Base-by-base conservation (phyloP, 306 rosid genomes). In the Adenanthera pavonina region DNA sequence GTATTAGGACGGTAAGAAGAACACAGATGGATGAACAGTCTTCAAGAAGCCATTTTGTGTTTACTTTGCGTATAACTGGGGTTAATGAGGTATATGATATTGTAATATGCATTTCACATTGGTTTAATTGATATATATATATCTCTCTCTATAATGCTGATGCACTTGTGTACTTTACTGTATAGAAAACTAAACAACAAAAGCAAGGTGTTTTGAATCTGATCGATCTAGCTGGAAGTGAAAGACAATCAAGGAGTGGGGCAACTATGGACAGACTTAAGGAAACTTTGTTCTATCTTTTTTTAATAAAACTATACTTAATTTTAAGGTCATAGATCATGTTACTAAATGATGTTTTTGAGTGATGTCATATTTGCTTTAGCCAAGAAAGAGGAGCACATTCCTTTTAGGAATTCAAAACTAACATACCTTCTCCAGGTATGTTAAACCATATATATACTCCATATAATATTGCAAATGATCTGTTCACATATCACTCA, bases 21-120 rank as follows among this genome's bases (percentile, higher is more conserved):
- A 95, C 99, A 12, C 93, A 92, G 61, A 95, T 95, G 99, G 93
- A 95, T 67, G 99, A 95, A 73, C 98, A 95, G 47, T 95, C 99
- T 47, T 95, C 99, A 5, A 93, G 98, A 86, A 95, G 99, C 78
- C 98, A 95, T 80, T 85, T 95, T 51, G 99, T 95, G 79, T 93
- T 95, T 82, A 93, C 96, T 62, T 78, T 95, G 90, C 98, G 98
- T 34, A 95, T 95, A 71, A 82, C 89, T 73, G 97, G 99, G 38
- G 84, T 86, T 66, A 93, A 95, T 77, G 93, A 93, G 98, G 99
- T 87, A 89, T 81, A 76, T 71, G 11, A 19, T 74, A 38, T 74
- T 2, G 9, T 57, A 46, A 19, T 60, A 60, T 60, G 2, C 47
- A 15, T 36, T 65, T 13, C 47, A 33, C 74, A 52, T 46, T 65